A percentile compares a stretch with the other conserved stretches of the same genome.
Conservation (phyloP, 176 grass and related monocot genomes). For the Triticum turgidum region DNA sequence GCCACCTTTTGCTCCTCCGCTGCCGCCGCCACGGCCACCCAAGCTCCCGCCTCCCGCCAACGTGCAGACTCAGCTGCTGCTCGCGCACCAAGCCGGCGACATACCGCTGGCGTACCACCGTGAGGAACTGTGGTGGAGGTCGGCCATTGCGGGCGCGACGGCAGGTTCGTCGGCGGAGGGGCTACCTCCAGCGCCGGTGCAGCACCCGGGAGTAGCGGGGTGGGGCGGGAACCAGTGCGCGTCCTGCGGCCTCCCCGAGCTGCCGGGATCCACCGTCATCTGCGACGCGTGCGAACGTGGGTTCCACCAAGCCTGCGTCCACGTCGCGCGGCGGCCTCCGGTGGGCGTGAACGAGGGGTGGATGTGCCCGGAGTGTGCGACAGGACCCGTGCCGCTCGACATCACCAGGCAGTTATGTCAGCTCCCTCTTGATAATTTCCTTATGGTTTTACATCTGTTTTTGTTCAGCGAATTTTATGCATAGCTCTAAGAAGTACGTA, state of each 20-base stretch:
- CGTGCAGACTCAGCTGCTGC: conserved; percentile 5
- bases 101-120: conserved; percentile 32
- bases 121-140: background rate
- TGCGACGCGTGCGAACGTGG: too few species aligned
- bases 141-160: background rate
- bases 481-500: background rate
- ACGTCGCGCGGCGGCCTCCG: conserved; percentile 23
- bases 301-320: too few species aligned
- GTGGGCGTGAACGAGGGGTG: conserved; percentile 53
- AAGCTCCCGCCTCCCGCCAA: background rate
- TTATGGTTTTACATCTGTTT: background rate
- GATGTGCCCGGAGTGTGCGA: conserved; percentile 73
- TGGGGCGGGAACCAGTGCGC: conserved; percentile 41
- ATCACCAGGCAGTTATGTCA: conserved; percentile 49
- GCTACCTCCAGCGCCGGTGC: conserved; percentile 28
- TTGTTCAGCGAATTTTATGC: background rate
- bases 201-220: conserved; percentile 68
- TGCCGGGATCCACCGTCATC: too few species aligned
- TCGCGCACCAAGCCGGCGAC: conserved; percentile 48
- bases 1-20: too few species aligned
- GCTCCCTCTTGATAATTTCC: background rate
- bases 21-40: background rate
- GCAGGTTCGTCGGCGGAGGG: background rate
- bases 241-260: conserved; percentile 42
- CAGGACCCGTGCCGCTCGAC: conserved; percentile 35